Percentiles rank a stretch among this genome's conserved stretches.
phyloP scores from a whole-genome alignment of 768 basidiomycete genomes.

The Mycena latifolia region DNA sequence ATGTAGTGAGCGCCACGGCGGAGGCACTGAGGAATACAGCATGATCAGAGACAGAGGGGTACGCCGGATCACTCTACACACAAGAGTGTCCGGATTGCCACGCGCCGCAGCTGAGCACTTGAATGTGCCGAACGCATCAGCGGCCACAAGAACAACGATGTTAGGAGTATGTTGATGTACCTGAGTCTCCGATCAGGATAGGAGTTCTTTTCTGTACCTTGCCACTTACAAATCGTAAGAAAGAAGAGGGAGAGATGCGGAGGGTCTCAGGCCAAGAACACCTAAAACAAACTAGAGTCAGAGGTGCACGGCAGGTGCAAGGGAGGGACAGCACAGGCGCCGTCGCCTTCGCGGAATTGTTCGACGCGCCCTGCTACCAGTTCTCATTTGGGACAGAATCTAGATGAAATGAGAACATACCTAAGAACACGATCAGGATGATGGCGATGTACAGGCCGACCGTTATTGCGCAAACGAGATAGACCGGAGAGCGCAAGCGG shows the following conservation, averaged over 20 bases:
- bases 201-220: background rate
- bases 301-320: no score
- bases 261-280: constrained; percentile 59
- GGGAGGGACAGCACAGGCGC: constrained; percentile 44
- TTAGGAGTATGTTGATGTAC: constrained; percentile 52
- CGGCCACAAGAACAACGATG: constrained; percentile 61
- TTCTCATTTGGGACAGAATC: background rate
- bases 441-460: constrained; percentile 54
- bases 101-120: constrained; percentile 48
- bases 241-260: constrained; percentile 59
- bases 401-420: constrained; percentile 35
- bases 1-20: constrained; percentile 59
- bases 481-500: constrained; percentile 56
- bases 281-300: constrained; percentile 1
- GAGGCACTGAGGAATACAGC: constrained; percentile 51
- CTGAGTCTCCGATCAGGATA: constrained; percentile 26
- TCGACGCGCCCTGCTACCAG: constrained; percentile 49
- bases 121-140: constrained; percentile 50
- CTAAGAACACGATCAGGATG: constrained; percentile 52
- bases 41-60: background rate
- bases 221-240: constrained; percentile 60
- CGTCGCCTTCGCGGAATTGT: constrained; percentile 48
- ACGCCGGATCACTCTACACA: constrained; percentile 37
- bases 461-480: constrained; percentile 52
- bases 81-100: constrained; percentile 59